Percentiles rank a stretch among this genome's conserved stretches.
Conservation (phyloP, 306 rosid species). For the Prunus davidiana region DNA sequence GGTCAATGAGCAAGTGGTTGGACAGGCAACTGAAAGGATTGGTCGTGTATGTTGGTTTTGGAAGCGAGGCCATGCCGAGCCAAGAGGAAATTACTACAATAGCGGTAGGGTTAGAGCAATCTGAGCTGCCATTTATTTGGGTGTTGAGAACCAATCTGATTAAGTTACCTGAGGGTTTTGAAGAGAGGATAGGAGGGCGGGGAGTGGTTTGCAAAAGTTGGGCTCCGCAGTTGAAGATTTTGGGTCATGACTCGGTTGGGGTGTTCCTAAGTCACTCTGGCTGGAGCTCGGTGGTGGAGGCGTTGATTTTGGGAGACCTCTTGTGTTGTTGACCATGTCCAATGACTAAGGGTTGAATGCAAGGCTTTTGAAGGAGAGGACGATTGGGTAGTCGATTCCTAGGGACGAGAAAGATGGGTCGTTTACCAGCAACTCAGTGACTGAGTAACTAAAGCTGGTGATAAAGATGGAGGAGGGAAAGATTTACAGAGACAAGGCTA, state of each 20-base stretch:
- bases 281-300: slow-evolving; percentile 44
- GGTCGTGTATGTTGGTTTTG: slow-evolving; percentile 49
- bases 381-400: slow-evolving; percentile 20
- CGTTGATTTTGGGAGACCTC: slow-evolving; percentile 15
- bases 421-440: slow-evolving; percentile 23
- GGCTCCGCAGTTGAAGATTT: slow-evolving; percentile 42
- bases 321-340: slow-evolving; percentile 23
- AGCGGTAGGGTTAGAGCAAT: slow-evolving; percentile 43
- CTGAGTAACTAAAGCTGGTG: slow-evolving; percentile 31
- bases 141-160: slow-evolving; percentile 22
- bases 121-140: slow-evolving; percentile 38
- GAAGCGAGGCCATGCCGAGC: slow-evolving; percentile 33
- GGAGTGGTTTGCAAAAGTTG: slow-evolving; percentile 42
- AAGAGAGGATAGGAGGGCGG: slow-evolving; percentile 26
- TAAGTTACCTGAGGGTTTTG: slow-evolving; percentile 45
- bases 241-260: slow-evolving; percentile 35
- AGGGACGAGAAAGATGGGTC: slow-evolving; percentile 28
- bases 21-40: slow-evolving; percentile 25
- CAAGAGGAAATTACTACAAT: slow-evolving; percentile 15
- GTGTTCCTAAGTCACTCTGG: slow-evolving; percentile 37
- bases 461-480: slow-evolving; percentile 31
- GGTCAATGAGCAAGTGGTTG: slow-evolving; percentile 28
- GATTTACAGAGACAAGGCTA: slow-evolving; percentile 29
- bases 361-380: too few relatives aligned
- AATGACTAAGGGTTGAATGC: slow-evolving; percentile 20